Evolutionary conservation across 192 early-diverging fungal genomes (phyloP).

Genomic region (Mortierella claussenii): DNA sequence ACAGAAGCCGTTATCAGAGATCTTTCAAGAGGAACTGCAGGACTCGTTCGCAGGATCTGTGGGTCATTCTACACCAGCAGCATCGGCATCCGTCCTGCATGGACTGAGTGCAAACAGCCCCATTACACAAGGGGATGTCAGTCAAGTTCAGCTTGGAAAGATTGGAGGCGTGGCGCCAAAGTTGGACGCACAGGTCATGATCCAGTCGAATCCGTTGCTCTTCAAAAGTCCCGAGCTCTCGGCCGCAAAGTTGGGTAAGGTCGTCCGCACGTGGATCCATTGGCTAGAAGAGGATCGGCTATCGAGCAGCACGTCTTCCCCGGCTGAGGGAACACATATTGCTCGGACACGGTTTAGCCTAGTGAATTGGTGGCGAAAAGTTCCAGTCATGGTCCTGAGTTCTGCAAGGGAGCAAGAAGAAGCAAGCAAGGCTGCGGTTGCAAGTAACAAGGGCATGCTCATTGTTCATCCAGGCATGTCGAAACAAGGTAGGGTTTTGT

Average conservation of each 20-base stretch:
- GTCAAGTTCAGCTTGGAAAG: constrained; percentile 19
- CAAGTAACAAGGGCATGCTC: constrained; percentile 19
- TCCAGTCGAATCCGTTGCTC: constrained; percentile 75
- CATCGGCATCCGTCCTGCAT: not conserved
- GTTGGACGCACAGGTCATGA: constrained; percentile 58
- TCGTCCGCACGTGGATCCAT: constrained; percentile 43
- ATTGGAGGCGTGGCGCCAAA: constrained; percentile 24
- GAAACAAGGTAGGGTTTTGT: constrained; percentile 23
- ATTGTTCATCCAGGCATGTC: constrained; percentile 38
- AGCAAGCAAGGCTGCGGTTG: not conserved
- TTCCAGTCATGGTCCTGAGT: constrained; percentile 36
- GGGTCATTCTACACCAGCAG: not conserved
- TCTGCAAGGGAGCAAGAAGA: constrained; percentile 10
- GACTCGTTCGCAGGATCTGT: constrained; percentile 37
- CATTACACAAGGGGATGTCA: not conserved
- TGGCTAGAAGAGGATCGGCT: constrained; percentile 44
- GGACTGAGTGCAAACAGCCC: not conserved
- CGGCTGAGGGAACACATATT: too few species aligned
- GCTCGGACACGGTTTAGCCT: constrained; percentile 9
- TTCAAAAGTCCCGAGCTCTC: constrained; percentile 72
- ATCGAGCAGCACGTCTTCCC: not conserved
- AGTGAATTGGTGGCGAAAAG: constrained; percentile 41
- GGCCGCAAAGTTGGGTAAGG: constrained; percentile 7
- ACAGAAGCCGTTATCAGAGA: constrained; percentile 32
- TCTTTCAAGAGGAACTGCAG: constrained; percentile 42